Percentiles rank a stretch among this genome's conserved stretches.
These are phyloP conservation scores for Metschnikowia arizonensis DNA, from an alignment of 805 yeast species.

Conservation along the genomic window DNA sequence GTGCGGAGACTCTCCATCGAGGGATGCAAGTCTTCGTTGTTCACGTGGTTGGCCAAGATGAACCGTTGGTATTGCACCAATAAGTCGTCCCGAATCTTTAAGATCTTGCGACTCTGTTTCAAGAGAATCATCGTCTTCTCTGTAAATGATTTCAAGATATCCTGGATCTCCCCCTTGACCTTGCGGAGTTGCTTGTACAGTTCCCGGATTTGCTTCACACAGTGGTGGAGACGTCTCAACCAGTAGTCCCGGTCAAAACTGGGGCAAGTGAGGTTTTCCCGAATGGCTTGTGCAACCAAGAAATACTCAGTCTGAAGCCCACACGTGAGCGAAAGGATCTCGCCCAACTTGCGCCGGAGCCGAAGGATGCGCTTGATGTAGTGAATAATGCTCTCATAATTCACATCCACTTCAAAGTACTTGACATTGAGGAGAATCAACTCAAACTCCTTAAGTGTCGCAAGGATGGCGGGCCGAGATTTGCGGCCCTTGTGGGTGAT, in stretches of 20 bases:
- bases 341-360: slow-evolving; percentile 4
- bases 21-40: background rate
- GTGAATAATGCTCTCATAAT: slow-evolving; percentile 1
- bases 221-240: background rate
- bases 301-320: slow-evolving; percentile 7
- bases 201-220: background rate
- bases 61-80: slow-evolving; percentile 2
- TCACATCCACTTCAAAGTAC: slow-evolving; percentile 2
- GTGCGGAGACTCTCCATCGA: slow-evolving; percentile 4
- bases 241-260: background rate
- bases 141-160: background rate
- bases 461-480: background rate
- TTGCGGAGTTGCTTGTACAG: background rate
- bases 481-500: background rate
- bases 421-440: slow-evolving; percentile 3
- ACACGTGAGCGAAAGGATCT: slow-evolving; percentile 4
- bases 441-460: slow-evolving; percentile 5
- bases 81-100: slow-evolving; percentile 1
- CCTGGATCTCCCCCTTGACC: slow-evolving; percentile 1
- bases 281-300: slow-evolving; percentile 1
- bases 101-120: slow-evolving; percentile 2
- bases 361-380: slow-evolving; percentile 5
- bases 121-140: background rate
- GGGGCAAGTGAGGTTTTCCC: background rate
- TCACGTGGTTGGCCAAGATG: slow-evolving; percentile 4